Evolutionary conservation across 2,329 filamentous ascomycete genomes (phyloP).

Genomic region (Fusarium concolor): DNA sequence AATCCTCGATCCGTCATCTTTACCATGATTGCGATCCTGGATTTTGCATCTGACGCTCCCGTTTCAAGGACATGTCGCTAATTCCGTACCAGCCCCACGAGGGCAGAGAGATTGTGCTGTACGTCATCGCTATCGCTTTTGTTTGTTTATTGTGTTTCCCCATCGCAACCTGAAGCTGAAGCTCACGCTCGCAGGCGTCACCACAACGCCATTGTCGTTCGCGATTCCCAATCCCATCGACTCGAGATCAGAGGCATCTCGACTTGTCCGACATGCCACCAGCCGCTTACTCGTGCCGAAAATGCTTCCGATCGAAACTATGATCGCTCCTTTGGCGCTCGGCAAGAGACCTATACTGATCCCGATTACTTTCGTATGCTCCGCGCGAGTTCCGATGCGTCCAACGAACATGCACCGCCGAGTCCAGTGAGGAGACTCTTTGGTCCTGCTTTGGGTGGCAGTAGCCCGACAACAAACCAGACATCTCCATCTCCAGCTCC

Average conservation of each 20-base stretch:
- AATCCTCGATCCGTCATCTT: constrained; percentile 4
- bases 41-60: constrained; percentile 33
- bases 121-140: constrained; percentile 60
- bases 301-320: constrained; percentile 62
- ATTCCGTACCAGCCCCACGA: constrained; percentile 81
- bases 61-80: constrained; percentile 66
- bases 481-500: constrained; percentile 39
- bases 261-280: constrained; percentile 92
- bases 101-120: constrained; percentile 84
- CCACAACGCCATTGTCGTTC: constrained; percentile 91
- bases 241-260: constrained; percentile 82
- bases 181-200: constrained; percentile 74
- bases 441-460: constrained; percentile 55
- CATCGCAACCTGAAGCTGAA: neutral
- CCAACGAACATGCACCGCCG: constrained; percentile 58
- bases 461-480: constrained; percentile 19
- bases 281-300: constrained; percentile 66
- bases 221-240: constrained; percentile 85
- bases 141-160: constrained; percentile 9
- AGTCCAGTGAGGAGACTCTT: constrained; percentile 67
- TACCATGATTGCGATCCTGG: constrained; percentile 43
- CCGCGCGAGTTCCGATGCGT: constrained; percentile 63
- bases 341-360: constrained; percentile 79
- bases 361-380: constrained; percentile 97
- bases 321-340: constrained; percentile 55